Conservation (phyloP, 768 basidiomycete genomes). For the Suillus decipiens region DNA sequence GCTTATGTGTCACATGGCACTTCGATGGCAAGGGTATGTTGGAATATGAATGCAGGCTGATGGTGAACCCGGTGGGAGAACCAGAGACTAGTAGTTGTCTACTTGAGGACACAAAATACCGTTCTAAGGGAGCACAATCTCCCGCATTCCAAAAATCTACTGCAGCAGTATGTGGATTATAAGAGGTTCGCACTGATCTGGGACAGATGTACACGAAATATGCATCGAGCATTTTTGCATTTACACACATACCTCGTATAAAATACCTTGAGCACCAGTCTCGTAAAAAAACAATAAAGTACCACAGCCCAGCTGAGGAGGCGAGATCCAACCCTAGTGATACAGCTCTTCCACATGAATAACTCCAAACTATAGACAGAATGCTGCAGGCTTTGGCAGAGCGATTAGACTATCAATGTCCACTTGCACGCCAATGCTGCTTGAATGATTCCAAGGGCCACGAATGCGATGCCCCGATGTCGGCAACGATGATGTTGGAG, state of each 20-base stretch:
- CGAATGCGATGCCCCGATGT: constrained; percentile 31
- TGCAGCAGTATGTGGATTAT: background rate
- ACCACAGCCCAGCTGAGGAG: constrained; percentile 8
- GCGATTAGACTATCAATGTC: constrained; percentile 50
- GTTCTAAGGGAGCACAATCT: background rate
- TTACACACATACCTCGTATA: constrained; percentile 4
- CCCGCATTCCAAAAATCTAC: background rate
- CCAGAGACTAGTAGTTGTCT: background rate
- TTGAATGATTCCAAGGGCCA: constrained; percentile 63
- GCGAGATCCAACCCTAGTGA: background rate
- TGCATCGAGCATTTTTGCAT: constrained; percentile 14
- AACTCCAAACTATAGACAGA: constrained; percentile 14
- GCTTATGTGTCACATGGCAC: background rate
- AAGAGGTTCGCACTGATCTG: background rate
- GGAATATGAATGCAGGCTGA: background rate
- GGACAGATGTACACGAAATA: constrained; percentile 3
- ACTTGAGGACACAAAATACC: background rate
- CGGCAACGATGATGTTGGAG: constrained; percentile 20
- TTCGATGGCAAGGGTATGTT: background rate
- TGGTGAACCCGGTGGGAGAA: background rate
- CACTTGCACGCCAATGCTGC: constrained; percentile 42
- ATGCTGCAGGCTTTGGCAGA: constrained; percentile 47
- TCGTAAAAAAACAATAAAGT: constrained; percentile 9
- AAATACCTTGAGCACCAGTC: constrained; percentile 13
- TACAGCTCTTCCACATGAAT: background rate